A percentile compares a stretch with the other conserved stretches of the same genome.
Conservation (phyloP, 768 basidiomycete species). For the Mycena metata region DNA sequence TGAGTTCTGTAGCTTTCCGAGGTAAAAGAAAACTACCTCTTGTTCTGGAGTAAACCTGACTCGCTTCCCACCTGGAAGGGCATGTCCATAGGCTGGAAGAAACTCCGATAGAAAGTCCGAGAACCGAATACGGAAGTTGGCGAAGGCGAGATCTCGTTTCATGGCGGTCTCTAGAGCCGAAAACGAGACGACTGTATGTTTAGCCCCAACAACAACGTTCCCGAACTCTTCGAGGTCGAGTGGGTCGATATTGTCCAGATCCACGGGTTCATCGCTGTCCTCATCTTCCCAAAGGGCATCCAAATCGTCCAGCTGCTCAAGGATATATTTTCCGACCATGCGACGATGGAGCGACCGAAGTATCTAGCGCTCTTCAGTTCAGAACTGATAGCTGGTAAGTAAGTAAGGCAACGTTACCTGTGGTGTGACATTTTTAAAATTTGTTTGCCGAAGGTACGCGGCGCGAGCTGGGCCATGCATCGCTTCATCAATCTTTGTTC, state of each 20-base stretch:
- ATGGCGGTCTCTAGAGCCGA: not conserved
- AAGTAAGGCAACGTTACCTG: constrained; percentile 40
- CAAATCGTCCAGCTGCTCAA: constrained; percentile 10
- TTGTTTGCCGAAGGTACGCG: constrained; percentile 45
- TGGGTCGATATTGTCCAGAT: too few species aligned
- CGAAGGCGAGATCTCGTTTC: not conserved
- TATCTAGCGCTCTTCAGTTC: constrained; percentile 27
- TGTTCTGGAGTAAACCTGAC: not conserved
- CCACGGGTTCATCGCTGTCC: not conserved
- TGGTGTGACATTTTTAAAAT: constrained; percentile 49
- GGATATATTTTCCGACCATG: not conserved
- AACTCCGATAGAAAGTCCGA: not conserved
- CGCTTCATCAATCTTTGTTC: constrained; percentile 38
- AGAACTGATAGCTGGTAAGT: not conserved
- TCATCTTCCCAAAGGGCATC: not conserved
- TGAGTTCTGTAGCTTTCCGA: not conserved
- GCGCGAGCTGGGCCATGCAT: constrained; percentile 49
- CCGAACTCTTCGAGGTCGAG: not conserved
- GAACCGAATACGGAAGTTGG: not conserved
- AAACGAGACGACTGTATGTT: not conserved
- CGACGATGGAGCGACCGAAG: constrained; percentile 5
- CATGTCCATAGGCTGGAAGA: not conserved
- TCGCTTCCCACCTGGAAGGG: not conserved
- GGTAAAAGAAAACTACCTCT: not conserved
- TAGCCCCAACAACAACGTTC: not conserved